Evolutionary conservation across 2,329 filamentous ascomycete genomes (phyloP), one percentile per base, ranked within the genome.

Genomic region (Cladosporium velox): DNA sequence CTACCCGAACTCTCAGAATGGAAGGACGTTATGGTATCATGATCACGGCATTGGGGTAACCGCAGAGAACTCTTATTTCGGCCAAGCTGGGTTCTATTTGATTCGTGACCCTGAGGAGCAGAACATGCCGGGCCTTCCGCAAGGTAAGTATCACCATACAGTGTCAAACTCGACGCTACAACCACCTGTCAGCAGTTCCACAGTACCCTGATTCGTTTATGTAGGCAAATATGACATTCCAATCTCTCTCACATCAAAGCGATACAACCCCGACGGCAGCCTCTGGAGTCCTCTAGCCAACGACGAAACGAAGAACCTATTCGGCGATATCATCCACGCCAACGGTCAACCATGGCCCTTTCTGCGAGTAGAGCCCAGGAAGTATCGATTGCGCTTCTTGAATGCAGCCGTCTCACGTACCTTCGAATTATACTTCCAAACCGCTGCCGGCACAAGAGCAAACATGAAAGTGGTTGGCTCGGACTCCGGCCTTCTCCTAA

Each of bases 291-390:
- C 83, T 0, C 77, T 76, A 1, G 77, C 79, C 24, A 82, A 86
- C 68, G 30, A 51, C 35, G 62, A 58, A 21, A 75, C 75, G 1
- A 76, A 77, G 32, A 83, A 80, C 67, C 76, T 86, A 18, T 87
- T 81, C 72, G 86, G 86, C 47, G 86, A 88, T 70, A 75, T 85
- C 1, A 85, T 87, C 61, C 81, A 87, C 51, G 85, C 87, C 65
- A 87, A 88, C 69, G 83, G 83, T 1, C 82, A 85, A 67, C 86
- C 86, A 3, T 88, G 86, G 86, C 86, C 86, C 4, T 87, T 80
- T 68, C 69, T 86, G 14, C 79, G 81, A 15, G 85, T 87, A 4
- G 83, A 88, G 73, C 85, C 84, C 7, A 81, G 86, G 71, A 88
- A 87, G 73, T 88, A 88, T 74, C 83, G 85, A 18, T 81, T 88